A percentile compares a stretch with the other conserved stretches of the same genome.
phyloP scores from a whole-genome alignment of 371 early-diverging fungal species.

The Circinella umbellata region DNA sequence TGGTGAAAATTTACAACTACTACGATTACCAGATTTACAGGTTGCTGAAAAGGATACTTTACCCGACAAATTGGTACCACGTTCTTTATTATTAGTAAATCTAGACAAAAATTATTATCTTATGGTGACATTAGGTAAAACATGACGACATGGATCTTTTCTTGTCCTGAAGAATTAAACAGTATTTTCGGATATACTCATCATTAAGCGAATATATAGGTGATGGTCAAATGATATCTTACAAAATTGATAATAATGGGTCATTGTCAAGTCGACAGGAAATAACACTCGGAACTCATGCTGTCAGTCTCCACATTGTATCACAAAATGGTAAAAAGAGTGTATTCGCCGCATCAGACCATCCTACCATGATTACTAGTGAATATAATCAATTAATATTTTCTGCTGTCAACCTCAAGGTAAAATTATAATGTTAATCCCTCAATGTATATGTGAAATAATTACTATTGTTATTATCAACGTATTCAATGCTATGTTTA shows the following conservation, averaged over 20 bases:
- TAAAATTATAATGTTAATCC: constrained; percentile 16
- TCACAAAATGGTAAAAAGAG: constrained; percentile 42
- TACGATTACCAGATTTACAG: constrained; percentile 58
- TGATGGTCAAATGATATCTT: constrained; percentile 78
- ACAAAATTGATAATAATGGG: constrained; percentile 39
- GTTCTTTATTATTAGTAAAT: constrained; percentile 66
- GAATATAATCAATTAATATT: constrained; percentile 69
- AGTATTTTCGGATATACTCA: no score
- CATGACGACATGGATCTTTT: no score
- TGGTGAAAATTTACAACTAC: constrained; percentile 53
- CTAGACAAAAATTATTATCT: constrained; percentile 72
- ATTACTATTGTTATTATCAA: no score
- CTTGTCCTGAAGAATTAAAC: background rate
- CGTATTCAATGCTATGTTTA: no score
- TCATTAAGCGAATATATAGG: constrained; percentile 37
- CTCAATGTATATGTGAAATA: no score
- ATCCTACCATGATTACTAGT: constrained; percentile 81
- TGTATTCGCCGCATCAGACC: constrained; percentile 85
- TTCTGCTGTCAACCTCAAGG: constrained; percentile 81
- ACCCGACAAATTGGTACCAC: constrained; percentile 60
- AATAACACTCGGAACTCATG: constrained; percentile 72
- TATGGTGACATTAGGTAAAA: constrained; percentile 73
- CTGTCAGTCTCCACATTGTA: constrained; percentile 65
- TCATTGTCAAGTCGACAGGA: constrained; percentile 53
- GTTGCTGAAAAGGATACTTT: constrained; percentile 43